Percentiles rank a stretch among this genome's conserved stretches.
Evolutionary conservation across 129 eudicot species (phyloP).

Genomic region (Tanacetum coccineum): DNA sequence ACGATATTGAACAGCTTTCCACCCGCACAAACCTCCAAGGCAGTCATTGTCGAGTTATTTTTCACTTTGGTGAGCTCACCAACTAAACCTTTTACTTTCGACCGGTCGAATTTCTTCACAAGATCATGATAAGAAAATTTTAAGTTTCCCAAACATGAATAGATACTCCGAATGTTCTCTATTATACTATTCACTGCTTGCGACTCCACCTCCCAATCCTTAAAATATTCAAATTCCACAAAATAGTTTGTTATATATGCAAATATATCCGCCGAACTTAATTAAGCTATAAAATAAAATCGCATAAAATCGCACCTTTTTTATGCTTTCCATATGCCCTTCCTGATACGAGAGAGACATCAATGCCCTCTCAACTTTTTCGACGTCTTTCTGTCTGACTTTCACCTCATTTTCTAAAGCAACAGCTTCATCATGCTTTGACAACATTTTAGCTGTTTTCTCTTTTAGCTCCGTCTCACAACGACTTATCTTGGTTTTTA

Average conservation of each 20-base stretch:
- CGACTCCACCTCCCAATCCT: conserved; percentile 67
- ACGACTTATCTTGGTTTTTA: conserved; percentile 71
- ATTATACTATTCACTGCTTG: conserved; percentile 59
- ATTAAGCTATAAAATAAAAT: conserved; percentile 5
- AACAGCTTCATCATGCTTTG: conserved; percentile 78
- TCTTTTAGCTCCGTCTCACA: conserved; percentile 80
- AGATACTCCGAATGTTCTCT: conserved; percentile 59
- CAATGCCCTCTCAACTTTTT: conserved; percentile 54
- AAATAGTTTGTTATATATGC: conserved; percentile 2
- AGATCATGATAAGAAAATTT: conserved; percentile 80
- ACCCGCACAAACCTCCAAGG: conserved; percentile 98
- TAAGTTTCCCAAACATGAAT: conserved; percentile 67
- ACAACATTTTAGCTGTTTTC: conserved; percentile 49
- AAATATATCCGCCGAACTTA: neutral
- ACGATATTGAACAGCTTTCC: conserved; percentile 88
- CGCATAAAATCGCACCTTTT: conserved; percentile 51
- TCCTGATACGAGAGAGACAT: conserved; percentile 63
- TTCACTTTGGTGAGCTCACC: conserved; percentile 95
- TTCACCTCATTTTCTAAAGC: conserved; percentile 69
- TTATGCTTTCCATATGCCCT: conserved; percentile 69
- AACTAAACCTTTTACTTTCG: conserved; percentile 91
- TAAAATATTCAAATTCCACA: neutral
- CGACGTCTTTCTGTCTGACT: conserved; percentile 64
- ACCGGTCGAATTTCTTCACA: conserved; percentile 74
- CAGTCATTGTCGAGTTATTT: conserved; percentile 75